Percentiles rank a stretch among this genome's conserved stretches.
These are phyloP conservation scores for Pelargonium fulgidum DNA, from an alignment of 441 rosid species.

Conservation along the genomic window DNA sequence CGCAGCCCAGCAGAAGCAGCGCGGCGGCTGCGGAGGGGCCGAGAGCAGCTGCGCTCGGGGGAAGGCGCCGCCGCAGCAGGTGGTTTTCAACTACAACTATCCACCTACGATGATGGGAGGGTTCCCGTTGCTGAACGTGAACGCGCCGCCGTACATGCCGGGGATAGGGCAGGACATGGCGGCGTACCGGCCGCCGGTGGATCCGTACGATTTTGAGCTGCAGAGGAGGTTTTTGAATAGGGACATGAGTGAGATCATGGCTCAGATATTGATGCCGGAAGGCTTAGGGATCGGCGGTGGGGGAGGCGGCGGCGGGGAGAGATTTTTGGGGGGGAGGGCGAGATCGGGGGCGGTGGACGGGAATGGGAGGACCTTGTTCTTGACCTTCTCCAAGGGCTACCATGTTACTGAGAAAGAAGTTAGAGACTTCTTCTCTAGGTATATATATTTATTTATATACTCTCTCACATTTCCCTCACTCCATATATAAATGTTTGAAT, in stretches of 20 bases:
- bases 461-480: too few species aligned
- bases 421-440: constrained; percentile 10
- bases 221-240: neutral
- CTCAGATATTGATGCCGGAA: neutral
- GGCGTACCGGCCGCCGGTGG: neutral
- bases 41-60: neutral
- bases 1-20: neutral
- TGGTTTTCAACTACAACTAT: neutral
- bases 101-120: neutral
- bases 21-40: neutral
- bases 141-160: neutral
- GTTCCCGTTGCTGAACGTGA: neutral
- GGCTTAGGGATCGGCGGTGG: neutral
- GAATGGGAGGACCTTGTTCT: neutral
- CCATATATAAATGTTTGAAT: too few species aligned
- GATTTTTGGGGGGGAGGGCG: neutral
- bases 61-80: neutral
- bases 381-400: constrained; percentile 17
- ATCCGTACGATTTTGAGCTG: neutral
- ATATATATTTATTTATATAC: neutral
- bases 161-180: too few species aligned
- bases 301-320: too few species aligned
- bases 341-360: neutral
- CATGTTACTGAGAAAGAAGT: constrained; percentile 12
- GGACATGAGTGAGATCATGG: neutral